phyloP scores from a whole-genome alignment of 352 stramenopile genomes.

The Pythium utonaiense region DNA sequence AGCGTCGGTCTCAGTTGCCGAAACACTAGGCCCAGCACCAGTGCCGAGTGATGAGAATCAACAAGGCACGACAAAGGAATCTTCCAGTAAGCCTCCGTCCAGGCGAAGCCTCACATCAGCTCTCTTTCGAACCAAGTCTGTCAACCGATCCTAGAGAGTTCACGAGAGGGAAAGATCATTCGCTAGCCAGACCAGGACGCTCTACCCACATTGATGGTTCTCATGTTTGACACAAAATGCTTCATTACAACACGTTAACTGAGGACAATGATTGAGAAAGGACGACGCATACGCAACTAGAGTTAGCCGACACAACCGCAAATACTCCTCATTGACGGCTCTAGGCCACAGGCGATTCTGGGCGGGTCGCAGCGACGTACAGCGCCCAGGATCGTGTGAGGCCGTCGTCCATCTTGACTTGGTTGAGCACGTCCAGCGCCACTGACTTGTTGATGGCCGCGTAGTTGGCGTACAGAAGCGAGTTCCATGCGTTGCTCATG shows the following conservation, averaged over 20 bases:
- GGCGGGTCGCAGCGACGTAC: slow-evolving; percentile 54
- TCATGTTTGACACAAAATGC: too few species aligned
- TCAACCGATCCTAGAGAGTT: not conserved
- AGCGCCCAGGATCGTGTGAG: slow-evolving; percentile 58
- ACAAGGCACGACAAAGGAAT: not conserved
- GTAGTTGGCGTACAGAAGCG: slow-evolving; percentile 67
- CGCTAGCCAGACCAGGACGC: too few species aligned
- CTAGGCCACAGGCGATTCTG: not conserved
- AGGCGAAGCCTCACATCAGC: not conserved
- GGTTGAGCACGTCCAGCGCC: slow-evolving; percentile 43
- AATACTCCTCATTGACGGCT: not conserved
- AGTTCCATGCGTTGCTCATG: slow-evolving; percentile 54
- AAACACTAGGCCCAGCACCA: not conserved
- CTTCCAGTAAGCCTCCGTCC: not conserved
- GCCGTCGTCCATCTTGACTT: slow-evolving; percentile 57
- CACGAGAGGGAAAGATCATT: too few species aligned
- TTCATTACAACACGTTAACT: too few species aligned
- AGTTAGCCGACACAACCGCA: too few species aligned
- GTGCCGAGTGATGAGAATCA: not conserved
- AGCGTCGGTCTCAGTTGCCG: not conserved
- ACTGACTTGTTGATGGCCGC: slow-evolving; percentile 49
- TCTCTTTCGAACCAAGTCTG: slow-evolving; percentile 7
- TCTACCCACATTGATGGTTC: too few species aligned
- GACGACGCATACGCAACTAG: too few species aligned
- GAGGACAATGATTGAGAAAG: too few species aligned